phyloP scores from a whole-genome alignment of 2,329 filamentous ascomycete species.

The Daldinia sp. region DNA sequence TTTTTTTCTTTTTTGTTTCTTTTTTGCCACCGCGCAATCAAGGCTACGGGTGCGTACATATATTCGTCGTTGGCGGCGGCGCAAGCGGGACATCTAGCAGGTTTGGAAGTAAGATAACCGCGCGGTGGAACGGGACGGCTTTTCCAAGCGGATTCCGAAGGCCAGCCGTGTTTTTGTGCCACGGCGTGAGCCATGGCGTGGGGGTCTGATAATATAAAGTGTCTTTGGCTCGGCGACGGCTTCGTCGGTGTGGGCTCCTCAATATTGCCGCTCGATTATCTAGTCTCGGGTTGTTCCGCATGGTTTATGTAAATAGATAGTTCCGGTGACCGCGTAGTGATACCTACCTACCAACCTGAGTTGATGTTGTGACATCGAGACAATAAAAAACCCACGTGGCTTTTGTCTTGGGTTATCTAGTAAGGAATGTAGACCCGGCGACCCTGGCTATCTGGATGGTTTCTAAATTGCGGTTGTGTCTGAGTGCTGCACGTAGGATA shows the following conservation, averaged over 20 bases:
- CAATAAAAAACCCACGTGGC: neutral
- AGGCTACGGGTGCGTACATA: no score
- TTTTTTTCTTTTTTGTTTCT: no score
- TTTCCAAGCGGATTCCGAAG: neutral
- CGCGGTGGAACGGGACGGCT: neutral
- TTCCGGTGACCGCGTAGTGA: neutral
- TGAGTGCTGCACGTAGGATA: neutral
- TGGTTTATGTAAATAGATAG: neutral
- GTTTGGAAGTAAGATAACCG: neutral
- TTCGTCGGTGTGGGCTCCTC: neutral
- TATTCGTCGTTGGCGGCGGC: neutral
- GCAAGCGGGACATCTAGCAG: neutral
- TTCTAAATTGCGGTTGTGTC: neutral
- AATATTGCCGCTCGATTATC: neutral
- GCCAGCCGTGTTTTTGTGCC: neutral
- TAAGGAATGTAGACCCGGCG: neutral
- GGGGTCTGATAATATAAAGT: no score
- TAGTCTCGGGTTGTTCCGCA: neutral
- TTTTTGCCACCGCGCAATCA: no score
- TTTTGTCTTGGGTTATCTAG: neutral
- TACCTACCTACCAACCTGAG: no score
- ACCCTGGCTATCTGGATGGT: neutral
- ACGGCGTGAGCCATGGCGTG: no score
- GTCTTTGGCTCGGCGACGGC: neutral
- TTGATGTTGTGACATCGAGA: neutral